Percentiles rank a stretch among this genome's conserved stretches.
Evolutionary conservation across 768 basidiomycete species (phyloP).

Genomic region (Pisolithus microcarpus): DNA sequence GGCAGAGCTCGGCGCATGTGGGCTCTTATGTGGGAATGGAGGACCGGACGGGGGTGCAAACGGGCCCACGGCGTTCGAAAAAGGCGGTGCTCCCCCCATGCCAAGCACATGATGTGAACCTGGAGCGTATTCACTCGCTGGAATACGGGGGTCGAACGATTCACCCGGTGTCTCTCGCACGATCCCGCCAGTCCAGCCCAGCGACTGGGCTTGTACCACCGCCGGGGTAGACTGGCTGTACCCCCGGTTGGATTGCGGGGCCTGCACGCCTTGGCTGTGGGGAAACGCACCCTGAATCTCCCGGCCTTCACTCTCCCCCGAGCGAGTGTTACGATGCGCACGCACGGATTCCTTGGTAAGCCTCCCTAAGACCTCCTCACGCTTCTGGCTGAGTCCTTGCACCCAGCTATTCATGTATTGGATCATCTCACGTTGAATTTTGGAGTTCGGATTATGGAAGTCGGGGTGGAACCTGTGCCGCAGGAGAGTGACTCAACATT

Average conservation of each 20-base stretch:
- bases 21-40: constrained; percentile 6
- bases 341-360: constrained; percentile 61
- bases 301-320: constrained; percentile 44
- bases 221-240: constrained; percentile 43
- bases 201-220: constrained; percentile 35
- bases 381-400: constrained; percentile 39
- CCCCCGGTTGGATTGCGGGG: constrained; percentile 42
- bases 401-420: constrained; percentile 61
- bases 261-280: constrained; percentile 38
- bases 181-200: constrained; percentile 22
- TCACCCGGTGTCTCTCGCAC: neutral
- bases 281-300: constrained; percentile 44
- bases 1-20: constrained; percentile 5
- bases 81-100: neutral
- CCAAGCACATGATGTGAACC: neutral
- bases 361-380: constrained; percentile 45
- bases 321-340: constrained; percentile 65
- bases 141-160: neutral
- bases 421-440: constrained; percentile 72
- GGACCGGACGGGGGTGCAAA: constrained; percentile 9
- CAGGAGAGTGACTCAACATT: neutral
- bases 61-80: constrained; percentile 1
- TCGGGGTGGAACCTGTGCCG: constrained; percentile 70
- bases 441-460: constrained; percentile 58
- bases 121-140: neutral